These are phyloP conservation scores for Ziziphus jujuba DNA, from an alignment of 306 rosid genomes.

Conservation along the genomic window DNA sequence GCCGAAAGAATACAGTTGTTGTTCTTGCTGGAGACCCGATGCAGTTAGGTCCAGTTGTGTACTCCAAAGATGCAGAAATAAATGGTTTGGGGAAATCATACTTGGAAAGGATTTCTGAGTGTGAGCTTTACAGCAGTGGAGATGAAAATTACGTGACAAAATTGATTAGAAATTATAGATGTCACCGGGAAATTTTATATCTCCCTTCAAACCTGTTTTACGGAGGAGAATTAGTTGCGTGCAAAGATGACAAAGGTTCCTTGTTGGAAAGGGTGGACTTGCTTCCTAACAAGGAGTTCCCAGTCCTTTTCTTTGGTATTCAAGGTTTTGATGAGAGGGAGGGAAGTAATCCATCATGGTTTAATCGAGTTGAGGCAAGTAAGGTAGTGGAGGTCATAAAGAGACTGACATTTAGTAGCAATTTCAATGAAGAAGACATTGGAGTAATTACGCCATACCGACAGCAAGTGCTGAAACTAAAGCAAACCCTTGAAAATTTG, in stretches of 20 bases:
- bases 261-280: conserved; percentile 37
- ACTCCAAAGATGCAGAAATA: conserved; percentile 61
- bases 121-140: conserved; percentile 45
- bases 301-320: conserved; percentile 86
- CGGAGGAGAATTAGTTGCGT: conserved; percentile 67
- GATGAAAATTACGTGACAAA: conserved; percentile 65
- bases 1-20: conserved; percentile 64
- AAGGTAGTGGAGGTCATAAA: conserved; percentile 65
- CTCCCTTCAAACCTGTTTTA: conserved; percentile 84
- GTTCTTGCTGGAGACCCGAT: conserved; percentile 94
- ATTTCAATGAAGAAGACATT: conserved; percentile 58
- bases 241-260: conserved; percentile 50
- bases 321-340: conserved; percentile 99
- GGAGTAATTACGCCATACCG: conserved; percentile 92
- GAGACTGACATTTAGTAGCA: conserved; percentile 46
- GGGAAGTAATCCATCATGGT: conserved; percentile 98
- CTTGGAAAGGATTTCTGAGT: conserved; percentile 70
- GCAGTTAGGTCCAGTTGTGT: conserved; percentile 94
- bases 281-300: conserved; percentile 79
- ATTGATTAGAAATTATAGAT: conserved; percentile 73
- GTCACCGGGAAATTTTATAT: conserved; percentile 75
- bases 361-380: conserved; percentile 86
- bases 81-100: conserved; percentile 68
- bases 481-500: conserved; percentile 58
- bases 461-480: conserved; percentile 85